phyloP scores from a whole-genome alignment of 1,284 basidiomycete species.

The Papiliotrema fonsecae region DNA sequence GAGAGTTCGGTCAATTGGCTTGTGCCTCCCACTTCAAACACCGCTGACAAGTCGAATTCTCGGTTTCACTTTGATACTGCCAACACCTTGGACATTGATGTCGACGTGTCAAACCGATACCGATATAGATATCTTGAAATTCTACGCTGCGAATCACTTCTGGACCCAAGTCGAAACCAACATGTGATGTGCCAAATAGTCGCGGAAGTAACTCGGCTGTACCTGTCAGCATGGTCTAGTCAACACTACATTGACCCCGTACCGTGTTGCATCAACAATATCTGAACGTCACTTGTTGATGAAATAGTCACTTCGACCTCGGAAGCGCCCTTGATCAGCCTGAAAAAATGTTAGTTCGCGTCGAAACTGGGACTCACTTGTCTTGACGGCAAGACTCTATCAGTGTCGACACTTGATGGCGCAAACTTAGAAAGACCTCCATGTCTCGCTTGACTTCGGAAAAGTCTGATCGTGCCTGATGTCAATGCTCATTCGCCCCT shows the following conservation, averaged over 20 bases:
- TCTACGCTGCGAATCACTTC: too few species aligned
- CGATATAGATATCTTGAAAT: too few species aligned
- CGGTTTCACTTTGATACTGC: conserved; percentile 58
- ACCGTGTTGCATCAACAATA: too few species aligned
- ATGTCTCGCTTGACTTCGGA: background rate
- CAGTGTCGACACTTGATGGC: background rate
- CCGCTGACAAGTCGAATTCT: conserved; percentile 59
- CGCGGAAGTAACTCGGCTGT: too few species aligned
- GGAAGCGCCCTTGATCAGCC: background rate
- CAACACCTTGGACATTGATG: conserved; percentile 75
- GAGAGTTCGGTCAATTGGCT: too few species aligned
- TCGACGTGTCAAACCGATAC: conserved; percentile 54
- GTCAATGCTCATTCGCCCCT: too few species aligned
- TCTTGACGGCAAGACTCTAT: background rate
- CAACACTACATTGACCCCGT: too few species aligned
- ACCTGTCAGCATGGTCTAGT: too few species aligned
- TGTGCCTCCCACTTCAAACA: too few species aligned
- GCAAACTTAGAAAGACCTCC: background rate
- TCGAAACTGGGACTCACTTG: conserved; percentile 1
- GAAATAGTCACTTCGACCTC: conserved; percentile 1
- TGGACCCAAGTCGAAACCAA: too few species aligned
- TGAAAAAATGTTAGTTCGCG: background rate
- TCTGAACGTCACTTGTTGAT: too few species aligned
- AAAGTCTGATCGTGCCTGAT: background rate
- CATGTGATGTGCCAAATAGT: too few species aligned